Percentiles rank a stretch among this genome's conserved stretches.
These are phyloP conservation scores for Sechiopsis laciniata DNA, from an alignment of 306 rosid genomes.

Conservation along the genomic window DNA sequence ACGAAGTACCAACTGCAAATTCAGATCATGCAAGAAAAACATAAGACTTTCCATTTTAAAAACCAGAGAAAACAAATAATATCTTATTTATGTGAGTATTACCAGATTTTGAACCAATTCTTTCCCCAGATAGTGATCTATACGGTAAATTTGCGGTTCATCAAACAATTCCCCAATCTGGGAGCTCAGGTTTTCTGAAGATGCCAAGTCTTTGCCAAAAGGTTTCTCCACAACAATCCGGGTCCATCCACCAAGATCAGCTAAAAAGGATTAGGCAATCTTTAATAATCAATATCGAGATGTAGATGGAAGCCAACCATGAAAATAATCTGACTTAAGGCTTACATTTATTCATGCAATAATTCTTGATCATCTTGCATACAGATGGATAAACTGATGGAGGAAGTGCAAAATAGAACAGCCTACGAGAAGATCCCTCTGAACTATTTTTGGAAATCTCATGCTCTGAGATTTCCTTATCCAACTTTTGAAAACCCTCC, in stretches of 20 bases:
- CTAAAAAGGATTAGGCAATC: constrained; percentile 32
- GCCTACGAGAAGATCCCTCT: constrained; percentile 74
- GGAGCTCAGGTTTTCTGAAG: constrained; percentile 80
- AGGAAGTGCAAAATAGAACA: constrained; percentile 97
- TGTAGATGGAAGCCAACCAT: not conserved
- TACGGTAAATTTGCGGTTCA: constrained; percentile 87
- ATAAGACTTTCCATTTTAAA: constrained; percentile 21
- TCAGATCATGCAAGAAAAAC: constrained; percentile 24
- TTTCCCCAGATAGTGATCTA: constrained; percentile 96
- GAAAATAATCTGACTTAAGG: constrained; percentile 22
- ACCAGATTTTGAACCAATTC: constrained; percentile 97
- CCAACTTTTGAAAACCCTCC: constrained; percentile 69
- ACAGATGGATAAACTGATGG: constrained; percentile 96
- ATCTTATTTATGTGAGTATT: constrained; percentile 24
- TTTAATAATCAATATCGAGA: constrained; percentile 1
- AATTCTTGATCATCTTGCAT: constrained; percentile 73
- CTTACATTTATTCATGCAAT: constrained; percentile 83
- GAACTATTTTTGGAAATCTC: constrained; percentile 45
- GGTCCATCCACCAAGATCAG: constrained; percentile 97
- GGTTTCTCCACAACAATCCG: constrained; percentile 98
- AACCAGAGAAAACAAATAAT: constrained; percentile 20
- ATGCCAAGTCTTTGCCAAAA: constrained; percentile 82
- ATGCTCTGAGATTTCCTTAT: constrained; percentile 67
- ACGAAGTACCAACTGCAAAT: constrained; percentile 92
- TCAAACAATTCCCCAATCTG: constrained; percentile 83